Evolutionary conservation across 2,329 filamentous ascomycete genomes (phyloP).

Genomic region (Aspergillus sp.): DNA sequence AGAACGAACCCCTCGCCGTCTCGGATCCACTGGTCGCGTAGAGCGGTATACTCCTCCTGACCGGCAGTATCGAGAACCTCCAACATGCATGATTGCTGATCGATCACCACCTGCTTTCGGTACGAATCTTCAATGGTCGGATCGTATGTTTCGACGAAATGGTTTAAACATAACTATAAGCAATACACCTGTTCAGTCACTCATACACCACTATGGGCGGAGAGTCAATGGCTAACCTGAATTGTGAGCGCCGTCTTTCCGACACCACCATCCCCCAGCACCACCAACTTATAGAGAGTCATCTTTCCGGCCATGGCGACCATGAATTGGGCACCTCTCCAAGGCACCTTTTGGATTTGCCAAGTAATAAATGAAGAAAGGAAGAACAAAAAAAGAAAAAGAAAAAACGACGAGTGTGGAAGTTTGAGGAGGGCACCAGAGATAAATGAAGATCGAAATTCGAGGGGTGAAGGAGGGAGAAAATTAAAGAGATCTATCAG

Average conservation of each 20-base stretch:
- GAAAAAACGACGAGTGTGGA: background rate
- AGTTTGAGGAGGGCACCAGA: background rate
- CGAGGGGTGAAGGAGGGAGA: conserved; percentile 14
- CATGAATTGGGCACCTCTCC: conserved; percentile 2
- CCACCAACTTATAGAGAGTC: conserved; percentile 94
- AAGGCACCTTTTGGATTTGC: background rate
- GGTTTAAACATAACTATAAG: conserved; percentile 82
- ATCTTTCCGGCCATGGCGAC: conserved; percentile 81
- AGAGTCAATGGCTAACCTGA: conserved; percentile 50
- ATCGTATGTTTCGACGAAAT: conserved; percentile 91
- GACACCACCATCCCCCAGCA: conserved; percentile 89
- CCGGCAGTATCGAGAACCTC: conserved; percentile 96
- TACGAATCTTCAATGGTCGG: conserved; percentile 69
- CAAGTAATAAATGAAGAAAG: background rate
- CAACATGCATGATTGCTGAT: conserved; percentile 93
- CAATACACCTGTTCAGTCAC: conserved; percentile 2
- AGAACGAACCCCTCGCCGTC: conserved; percentile 97
- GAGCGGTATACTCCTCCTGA: conserved; percentile 96
- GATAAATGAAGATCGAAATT: conserved; percentile 13
- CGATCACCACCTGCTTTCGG: conserved; percentile 76
- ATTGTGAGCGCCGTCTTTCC: conserved; percentile 94
- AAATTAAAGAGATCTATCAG: conserved; percentile 20
- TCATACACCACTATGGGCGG: background rate
- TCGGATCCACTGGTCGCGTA: conserved; percentile 97
- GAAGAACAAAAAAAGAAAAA: background rate